Evolutionary conservation across 805 yeast species (phyloP), one percentile per base, ranked within the genome.

Genomic region (Starmerella floricola): DNA sequence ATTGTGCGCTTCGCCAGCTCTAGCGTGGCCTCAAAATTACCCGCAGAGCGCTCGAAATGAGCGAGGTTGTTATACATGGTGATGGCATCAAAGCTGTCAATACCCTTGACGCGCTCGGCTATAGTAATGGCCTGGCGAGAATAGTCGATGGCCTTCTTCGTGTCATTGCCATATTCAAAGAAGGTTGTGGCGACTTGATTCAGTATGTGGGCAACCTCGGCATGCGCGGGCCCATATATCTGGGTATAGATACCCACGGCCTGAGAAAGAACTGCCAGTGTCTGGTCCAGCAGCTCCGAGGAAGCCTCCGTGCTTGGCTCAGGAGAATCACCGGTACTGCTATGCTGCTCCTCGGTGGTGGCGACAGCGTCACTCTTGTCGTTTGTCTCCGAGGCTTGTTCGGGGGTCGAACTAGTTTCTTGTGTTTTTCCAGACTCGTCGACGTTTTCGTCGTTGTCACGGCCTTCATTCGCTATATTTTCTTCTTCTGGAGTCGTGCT

Each of bases 101-200:
- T 61, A 47, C 98, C 98, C 39, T 67, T 61, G 11, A 77, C 69
- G 63, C 97, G 76, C 67, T 88, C 97, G 46, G 78, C 69, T 47
- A 86, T 74, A 31, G 74, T 65, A 47, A 76, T 71, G 2, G 95
- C 74, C 58, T 74, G 78, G 52, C 91, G 74, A 15, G 78, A 73
- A 50, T 73, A 65, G 11, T 68, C 71, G 40, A 76, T 68, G 11
- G 95, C 86, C 50, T 74, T 77, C 19, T 65, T 63, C 17, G 63
- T 58, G 52, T 71, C 62, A 13, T 76, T 75, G 34, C 74, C 58
- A 18, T 46, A 44, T 45, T 78, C 85, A 44, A 74, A 69, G 62
- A 75, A 82, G 16, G 76, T 60, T 47, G 77, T 76, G 12, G 93
- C 79, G 36, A 85, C 65, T 8, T 73, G 65, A 32, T 76, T 64